phyloP scores from a whole-genome alignment of 306 rosid genomes.

The Vigna hirtella region DNA sequence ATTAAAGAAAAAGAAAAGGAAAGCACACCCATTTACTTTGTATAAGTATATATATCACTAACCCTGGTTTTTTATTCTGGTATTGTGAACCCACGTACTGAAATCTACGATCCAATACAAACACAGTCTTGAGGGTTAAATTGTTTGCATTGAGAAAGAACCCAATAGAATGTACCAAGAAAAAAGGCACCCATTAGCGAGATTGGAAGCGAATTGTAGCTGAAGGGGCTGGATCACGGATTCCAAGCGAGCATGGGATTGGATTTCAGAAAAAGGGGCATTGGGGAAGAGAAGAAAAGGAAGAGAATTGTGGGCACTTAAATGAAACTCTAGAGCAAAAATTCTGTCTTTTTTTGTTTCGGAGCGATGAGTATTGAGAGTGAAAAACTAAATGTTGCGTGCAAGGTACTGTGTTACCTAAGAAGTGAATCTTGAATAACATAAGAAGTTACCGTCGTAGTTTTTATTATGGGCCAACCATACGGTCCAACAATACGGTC shows the following conservation, averaged over 20 bases:
- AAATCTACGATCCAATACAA: slow-evolving; percentile 19
- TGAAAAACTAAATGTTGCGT: not conserved
- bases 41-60: not conserved
- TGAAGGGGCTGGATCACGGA: not conserved
- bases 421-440: not conserved
- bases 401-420: not conserved
- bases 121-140: not conserved
- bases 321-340: not conserved
- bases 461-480: not conserved
- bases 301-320: not conserved
- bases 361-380: not conserved
- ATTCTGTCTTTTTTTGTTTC: not conserved
- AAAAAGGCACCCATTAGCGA: not conserved
- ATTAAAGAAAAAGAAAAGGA: not conserved
- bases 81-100: not conserved
- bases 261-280: not conserved
- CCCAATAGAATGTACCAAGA: not conserved
- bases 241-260: not conserved
- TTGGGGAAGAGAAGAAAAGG: not conserved
- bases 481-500: not conserved
- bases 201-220: not conserved
- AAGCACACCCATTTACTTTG: not conserved
- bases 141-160: not conserved
- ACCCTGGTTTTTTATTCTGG: not conserved
- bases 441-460: not conserved